Conservation (phyloP, 345 rosid genomes). For the Pelargonium nanum region DNA sequence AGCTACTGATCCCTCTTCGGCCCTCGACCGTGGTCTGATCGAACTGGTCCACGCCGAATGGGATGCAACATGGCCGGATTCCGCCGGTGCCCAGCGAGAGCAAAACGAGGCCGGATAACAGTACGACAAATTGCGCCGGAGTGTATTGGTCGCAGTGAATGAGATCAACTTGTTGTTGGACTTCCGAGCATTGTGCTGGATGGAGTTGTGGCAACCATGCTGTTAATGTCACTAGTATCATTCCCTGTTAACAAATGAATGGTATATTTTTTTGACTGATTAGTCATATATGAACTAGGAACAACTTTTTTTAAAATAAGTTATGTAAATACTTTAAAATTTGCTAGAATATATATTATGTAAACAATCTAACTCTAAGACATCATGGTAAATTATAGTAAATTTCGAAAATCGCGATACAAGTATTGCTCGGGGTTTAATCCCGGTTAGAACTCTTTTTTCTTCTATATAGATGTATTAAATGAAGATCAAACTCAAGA, state of each 20-base stretch:
- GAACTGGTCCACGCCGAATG: conserved; percentile 77
- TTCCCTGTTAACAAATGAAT: conserved; percentile 59
- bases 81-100: conserved; percentile 63
- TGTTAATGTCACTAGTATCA: conserved; percentile 50
- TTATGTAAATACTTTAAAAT: no score
- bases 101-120: conserved; percentile 36
- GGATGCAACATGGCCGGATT: conserved; percentile 65
- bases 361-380: no score
- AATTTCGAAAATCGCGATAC: no score
- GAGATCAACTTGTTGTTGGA: neutral
- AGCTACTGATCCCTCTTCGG: conserved; percentile 50
- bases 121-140: conserved; percentile 29
- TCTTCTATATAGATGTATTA: no score
- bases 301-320: no score
- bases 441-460: no score
- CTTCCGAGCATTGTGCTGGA: conserved; percentile 41
- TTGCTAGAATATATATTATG: no score
- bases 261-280: no score
- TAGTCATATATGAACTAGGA: no score
- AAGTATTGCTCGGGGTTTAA: no score
- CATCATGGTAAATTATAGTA: no score
- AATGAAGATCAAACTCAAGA: no score
- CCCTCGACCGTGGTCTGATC: conserved; percentile 62
- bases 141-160: conserved; percentile 27
- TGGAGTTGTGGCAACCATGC: conserved; percentile 64